Evolutionary conservation across 2,329 filamentous ascomycete genomes (phyloP).

Genomic region (Venturia nashicola): DNA sequence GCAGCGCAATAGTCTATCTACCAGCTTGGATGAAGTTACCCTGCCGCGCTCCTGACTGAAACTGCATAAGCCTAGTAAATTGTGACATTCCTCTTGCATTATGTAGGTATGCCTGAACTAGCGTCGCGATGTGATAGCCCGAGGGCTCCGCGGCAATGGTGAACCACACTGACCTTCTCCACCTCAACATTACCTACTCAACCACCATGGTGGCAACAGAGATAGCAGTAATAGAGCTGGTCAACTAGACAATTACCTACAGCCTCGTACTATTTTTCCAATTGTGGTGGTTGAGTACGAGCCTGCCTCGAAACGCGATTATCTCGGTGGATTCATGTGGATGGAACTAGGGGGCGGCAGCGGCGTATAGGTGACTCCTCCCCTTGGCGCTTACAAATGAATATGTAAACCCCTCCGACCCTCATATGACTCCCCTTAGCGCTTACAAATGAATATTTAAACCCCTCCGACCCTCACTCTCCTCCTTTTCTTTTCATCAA

Average conservation of each 20-base stretch:
- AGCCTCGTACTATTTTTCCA: not conserved
- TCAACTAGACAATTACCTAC: not conserved
- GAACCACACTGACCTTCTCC: not conserved
- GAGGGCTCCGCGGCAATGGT: not conserved
- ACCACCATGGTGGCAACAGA: not conserved
- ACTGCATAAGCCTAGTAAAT: not conserved
- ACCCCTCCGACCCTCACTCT: not conserved
- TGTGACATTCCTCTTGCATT: not conserved
- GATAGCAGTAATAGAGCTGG: not conserved
- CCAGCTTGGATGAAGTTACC: not conserved
- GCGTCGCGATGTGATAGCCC: not conserved
- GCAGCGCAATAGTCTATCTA: not conserved
- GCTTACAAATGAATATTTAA: not conserved
- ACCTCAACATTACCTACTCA: not conserved
- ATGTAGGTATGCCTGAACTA: not conserved
- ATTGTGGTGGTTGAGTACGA: not conserved
- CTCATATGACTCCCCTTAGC: not conserved
- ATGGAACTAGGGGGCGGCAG: not conserved
- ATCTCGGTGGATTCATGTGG: no score
- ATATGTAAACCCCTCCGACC: no score
- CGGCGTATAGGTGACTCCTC: not conserved
- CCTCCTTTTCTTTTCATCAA: not conserved
- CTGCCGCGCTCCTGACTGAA: not conserved
- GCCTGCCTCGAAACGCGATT: not conserved
- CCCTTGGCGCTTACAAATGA: not conserved